phyloP scores from a whole-genome alignment of 345 rosid species.

The Passiflora organensis region DNA sequence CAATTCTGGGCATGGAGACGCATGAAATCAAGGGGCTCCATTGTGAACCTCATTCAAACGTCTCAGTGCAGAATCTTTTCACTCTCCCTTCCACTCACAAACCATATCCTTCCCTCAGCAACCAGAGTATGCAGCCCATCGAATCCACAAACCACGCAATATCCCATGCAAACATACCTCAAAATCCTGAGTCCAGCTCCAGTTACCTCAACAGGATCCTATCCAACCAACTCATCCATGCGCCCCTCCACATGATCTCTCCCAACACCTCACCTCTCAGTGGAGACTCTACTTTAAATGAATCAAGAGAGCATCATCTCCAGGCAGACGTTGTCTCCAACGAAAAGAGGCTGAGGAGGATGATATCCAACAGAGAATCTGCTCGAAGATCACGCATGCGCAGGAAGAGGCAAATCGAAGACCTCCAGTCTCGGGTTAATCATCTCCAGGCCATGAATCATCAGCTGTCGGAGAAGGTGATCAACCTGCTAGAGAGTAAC shows the following conservation, averaged over 20 bases:
- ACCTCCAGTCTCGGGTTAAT: conserved; percentile 57
- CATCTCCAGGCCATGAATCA: conserved; percentile 50
- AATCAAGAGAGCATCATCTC: conserved; percentile 14
- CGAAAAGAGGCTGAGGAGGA: conserved; percentile 61
- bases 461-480: conserved; percentile 63
- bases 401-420: conserved; percentile 74
- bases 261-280: conserved; percentile 24
- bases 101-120: conserved; percentile 6
- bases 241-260: conserved; percentile 30
- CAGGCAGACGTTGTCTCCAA: conserved; percentile 9
- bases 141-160: conserved; percentile 16
- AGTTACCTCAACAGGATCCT: conserved; percentile 15
- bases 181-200: conserved; percentile 33
- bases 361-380: conserved; percentile 72
- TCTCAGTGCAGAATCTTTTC: conserved; percentile 14
- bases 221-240: conserved; percentile 24
- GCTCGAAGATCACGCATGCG: conserved; percentile 66
- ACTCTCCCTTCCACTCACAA: conserved; percentile 16
- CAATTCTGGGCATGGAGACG: conserved; percentile 21
- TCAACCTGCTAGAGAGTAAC: conserved; percentile 56
- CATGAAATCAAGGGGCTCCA: conserved; percentile 19
- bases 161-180: conserved; percentile 23
- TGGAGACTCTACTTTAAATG: conserved; percentile 24
- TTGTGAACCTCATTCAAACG: conserved; percentile 9
- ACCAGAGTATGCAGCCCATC: conserved; percentile 12